These are phyloP conservation scores for Cordyceps cicadae DNA, from an alignment of 2,329 filamentous ascomycete species.

Conservation along the genomic window DNA sequence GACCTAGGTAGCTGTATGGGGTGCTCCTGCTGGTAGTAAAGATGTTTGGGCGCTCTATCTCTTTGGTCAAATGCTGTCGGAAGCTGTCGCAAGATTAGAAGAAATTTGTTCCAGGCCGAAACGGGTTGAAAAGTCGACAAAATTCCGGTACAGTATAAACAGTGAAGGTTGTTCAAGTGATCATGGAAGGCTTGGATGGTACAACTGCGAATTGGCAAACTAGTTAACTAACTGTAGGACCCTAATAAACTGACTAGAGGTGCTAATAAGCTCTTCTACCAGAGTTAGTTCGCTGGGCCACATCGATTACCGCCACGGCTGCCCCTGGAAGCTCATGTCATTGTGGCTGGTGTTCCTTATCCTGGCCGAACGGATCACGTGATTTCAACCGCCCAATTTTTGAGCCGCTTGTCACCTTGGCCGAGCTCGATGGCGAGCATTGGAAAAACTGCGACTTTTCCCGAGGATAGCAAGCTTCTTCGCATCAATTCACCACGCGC, in stretches of 20 bases:
- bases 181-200: neutral
- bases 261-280: too few relatives aligned
- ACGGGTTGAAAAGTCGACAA: neutral
- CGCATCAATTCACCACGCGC: conserved; percentile 29
- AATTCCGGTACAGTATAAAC: neutral
- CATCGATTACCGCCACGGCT: conserved; percentile 5
- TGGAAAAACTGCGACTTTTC: conserved; percentile 41
- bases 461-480: conserved; percentile 36
- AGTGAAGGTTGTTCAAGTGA: neutral
- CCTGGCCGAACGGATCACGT: conserved; percentile 4
- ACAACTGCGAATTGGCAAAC: neutral
- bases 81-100: neutral
- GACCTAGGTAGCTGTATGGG: neutral
- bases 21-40: neutral
- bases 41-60: neutral
- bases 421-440: conserved; percentile 24
- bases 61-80: neutral
- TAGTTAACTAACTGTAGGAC: too few relatives aligned
- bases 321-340: neutral
- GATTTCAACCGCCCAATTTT: conserved; percentile 9
- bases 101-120: neutral
- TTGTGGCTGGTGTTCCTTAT: neutral
- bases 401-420: conserved; percentile 10
- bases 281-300: too few relatives aligned
- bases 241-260: too few relatives aligned